These are phyloP conservation scores for Juglanconis sp. DNA, from an alignment of 2,329 filamentous ascomycete genomes.

Conservation along the genomic window DNA sequence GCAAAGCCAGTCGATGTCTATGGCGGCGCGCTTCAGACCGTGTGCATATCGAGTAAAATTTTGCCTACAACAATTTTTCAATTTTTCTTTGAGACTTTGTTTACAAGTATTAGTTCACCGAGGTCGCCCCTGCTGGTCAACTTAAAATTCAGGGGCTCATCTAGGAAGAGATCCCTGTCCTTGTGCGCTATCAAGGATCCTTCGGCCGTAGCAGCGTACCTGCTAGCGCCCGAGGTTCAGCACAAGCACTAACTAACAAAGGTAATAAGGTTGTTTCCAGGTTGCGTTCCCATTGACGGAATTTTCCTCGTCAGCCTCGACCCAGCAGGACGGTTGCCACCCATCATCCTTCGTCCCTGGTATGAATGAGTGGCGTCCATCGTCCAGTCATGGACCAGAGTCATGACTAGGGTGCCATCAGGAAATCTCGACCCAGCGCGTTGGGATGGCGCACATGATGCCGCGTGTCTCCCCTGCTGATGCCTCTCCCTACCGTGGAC, in stretches of 20 bases:
- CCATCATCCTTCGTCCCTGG: background rate
- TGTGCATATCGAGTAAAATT: too few relatives aligned
- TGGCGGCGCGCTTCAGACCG: too few relatives aligned
- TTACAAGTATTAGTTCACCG: too few relatives aligned
- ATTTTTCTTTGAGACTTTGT: too few relatives aligned
- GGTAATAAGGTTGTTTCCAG: background rate
- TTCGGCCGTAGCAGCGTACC: background rate
- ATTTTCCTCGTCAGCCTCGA: background rate
- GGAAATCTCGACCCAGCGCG: background rate
- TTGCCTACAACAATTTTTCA: too few relatives aligned
- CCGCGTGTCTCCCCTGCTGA: background rate
- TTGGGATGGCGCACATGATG: background rate
- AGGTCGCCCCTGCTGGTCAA: too few relatives aligned
- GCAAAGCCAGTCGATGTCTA: too few relatives aligned
- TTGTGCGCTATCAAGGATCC: too few relatives aligned
- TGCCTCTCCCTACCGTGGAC: background rate
- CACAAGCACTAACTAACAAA: too few relatives aligned
- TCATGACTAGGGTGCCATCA: background rate
- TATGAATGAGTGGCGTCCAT: background rate
- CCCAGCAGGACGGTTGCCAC: background rate
- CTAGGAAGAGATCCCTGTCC: too few relatives aligned
- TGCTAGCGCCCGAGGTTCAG: background rate
- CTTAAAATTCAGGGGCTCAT: too few relatives aligned
- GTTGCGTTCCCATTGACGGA: slow-evolving; percentile 2
- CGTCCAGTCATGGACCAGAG: background rate